A percentile compares a stretch with the other conserved stretches of the same genome.
Evolutionary conservation across 306 rosid genomes (phyloP).

Genomic region (Crotalaria pallida): DNA sequence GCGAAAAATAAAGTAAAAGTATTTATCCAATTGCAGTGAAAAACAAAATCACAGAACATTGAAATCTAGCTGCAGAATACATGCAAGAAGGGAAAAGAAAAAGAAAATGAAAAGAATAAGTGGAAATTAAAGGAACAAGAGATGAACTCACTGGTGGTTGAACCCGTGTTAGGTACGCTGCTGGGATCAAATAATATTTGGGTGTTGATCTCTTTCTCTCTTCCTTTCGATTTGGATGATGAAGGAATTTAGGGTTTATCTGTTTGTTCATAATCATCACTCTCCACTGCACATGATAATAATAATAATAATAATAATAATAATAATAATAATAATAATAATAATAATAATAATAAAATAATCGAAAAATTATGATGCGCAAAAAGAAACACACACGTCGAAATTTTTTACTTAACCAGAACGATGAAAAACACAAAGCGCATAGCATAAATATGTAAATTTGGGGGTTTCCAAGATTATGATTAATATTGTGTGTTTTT

Average conservation of each 20-base stretch:
- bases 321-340: too few species aligned
- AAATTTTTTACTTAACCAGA: too few species aligned
- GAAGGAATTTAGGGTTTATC: constrained; percentile 5
- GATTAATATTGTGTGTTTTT: too few species aligned
- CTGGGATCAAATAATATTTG: background rate
- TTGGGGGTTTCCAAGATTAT: too few species aligned
- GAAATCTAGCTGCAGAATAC: background rate
- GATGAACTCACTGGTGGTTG: background rate
- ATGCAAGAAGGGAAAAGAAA: too few species aligned
- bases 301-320: too few species aligned
- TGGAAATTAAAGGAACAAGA: background rate
- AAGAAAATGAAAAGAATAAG: background rate
- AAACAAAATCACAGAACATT: background rate
- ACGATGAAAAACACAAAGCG: too few species aligned
- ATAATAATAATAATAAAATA: too few species aligned
- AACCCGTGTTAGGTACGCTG: background rate
- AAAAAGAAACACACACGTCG: too few species aligned
- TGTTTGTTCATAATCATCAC: background rate
- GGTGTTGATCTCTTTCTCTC: background rate
- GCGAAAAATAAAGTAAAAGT: background rate
- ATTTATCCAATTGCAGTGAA: background rate
- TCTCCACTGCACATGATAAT: too few species aligned
- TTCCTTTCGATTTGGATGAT: background rate
- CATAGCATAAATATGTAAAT: too few species aligned
- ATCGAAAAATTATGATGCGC: too few species aligned